Percentiles rank a stretch among this genome's conserved stretches.
These are phyloP conservation scores for Venturia effusa DNA, from an alignment of 2,329 filamentous ascomycete genomes.

Conservation along the genomic window DNA sequence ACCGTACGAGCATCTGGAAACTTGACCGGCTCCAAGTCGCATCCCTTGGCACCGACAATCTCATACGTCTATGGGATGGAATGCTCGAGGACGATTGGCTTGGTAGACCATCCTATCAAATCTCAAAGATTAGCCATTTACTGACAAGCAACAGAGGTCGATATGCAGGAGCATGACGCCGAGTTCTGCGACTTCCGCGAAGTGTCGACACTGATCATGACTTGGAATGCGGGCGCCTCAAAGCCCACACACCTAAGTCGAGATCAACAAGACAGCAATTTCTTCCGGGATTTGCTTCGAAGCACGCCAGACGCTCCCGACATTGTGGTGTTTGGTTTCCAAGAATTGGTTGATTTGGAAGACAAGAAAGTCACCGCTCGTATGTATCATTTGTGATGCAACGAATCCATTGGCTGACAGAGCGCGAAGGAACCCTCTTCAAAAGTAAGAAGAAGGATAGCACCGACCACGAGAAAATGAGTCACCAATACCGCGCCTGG, in stretches of 20 bases:
- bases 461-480: slow-evolving; percentile 80
- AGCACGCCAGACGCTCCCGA: slow-evolving; percentile 70
- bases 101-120: slow-evolving; percentile 33
- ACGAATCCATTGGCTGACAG: neutral
- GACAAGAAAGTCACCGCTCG: slow-evolving; percentile 97
- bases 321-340: slow-evolving; percentile 90
- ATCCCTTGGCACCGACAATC: slow-evolving; percentile 78
- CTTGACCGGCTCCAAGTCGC: slow-evolving; percentile 75
- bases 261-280: slow-evolving; percentile 57
- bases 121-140: neutral
- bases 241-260: slow-evolving; percentile 76
- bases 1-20: slow-evolving; percentile 74
- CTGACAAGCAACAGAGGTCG: slow-evolving; percentile 43
- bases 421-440: slow-evolving; percentile 59
- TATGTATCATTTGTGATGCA: slow-evolving; percentile 24
- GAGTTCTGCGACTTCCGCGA: slow-evolving; percentile 82
- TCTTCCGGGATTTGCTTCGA: slow-evolving; percentile 65
- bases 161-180: slow-evolving; percentile 74
- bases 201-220: slow-evolving; percentile 69
- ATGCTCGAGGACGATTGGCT: slow-evolving; percentile 90
- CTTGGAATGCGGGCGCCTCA: slow-evolving; percentile 95
- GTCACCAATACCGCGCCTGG: slow-evolving; percentile 95
- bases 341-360: slow-evolving; percentile 95
- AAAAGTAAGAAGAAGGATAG: slow-evolving; percentile 75
- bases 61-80: slow-evolving; percentile 81